Base-by-base conservation (phyloP, 345 rosid genomes). In the Toxicodendron radicans region DNA sequence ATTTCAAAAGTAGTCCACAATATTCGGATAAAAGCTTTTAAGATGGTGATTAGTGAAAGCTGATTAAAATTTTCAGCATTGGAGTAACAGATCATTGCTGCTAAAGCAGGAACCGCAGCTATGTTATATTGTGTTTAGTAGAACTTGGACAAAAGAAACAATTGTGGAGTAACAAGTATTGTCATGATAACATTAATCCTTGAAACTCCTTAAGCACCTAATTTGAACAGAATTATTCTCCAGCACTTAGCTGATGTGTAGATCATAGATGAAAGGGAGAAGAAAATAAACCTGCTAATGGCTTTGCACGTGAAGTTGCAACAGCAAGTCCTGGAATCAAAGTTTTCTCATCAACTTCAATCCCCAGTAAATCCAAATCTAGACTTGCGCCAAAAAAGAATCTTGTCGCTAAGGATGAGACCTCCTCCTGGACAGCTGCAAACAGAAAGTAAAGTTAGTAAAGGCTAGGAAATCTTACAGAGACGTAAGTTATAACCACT, bases 281-380 rank as follows among this genome's bases (percentile, higher is more conserved):
- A 4, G 38, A 0, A 35, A 63, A 60, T 61, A 67, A 20, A 92
- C 99, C 99, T 82, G 97, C 98, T 45, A 95, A 80, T 49, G 97
- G 95, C 81, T 90, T 82, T 48, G 98, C 99, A 35, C 97, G 90
- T 32, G 97, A 88, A 73, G 98, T 80, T 73, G 98, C 92, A 73
- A 95, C 99, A 27, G 99, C 86, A 64, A 95, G 89, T 74, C 99
- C 98, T 5, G 99, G 98, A 78, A 95, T 89, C 83, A 90, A 69
- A 21, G 96, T 87, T 64, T 82, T 80, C 6, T 91, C 93, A 71
- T 83, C 87, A 0, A 95, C 83, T 79, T 92, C 97, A 74, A 92
- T 86, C 66, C 99, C 99, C 71, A 95, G 75, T 20, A 95, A 83
- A 84, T 95, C 99, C 89, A 95, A 91, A 84, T 95, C 97, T 23